Percentiles rank a stretch among this genome's conserved stretches.
phyloP scores from a whole-genome alignment of 176 grass and related monocot genomes.

The Tuctoria greenei region DNA sequence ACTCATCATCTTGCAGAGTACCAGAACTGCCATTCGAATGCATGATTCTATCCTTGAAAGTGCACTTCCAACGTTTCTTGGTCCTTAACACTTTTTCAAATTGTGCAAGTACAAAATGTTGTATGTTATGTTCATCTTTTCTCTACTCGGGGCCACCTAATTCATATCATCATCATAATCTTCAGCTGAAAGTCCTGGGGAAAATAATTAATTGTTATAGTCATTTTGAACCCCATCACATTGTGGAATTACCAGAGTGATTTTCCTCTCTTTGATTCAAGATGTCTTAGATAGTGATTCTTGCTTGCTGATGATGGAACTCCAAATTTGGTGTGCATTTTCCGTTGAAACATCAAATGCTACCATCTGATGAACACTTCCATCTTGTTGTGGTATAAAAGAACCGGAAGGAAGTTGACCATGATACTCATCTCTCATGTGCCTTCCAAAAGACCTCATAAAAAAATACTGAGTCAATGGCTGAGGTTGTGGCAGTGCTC shows the following conservation, averaged over 20 bases:
- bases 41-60: conserved; percentile 82
- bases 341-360: no score
- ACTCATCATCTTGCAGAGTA: conserved; percentile 92
- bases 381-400: no score
- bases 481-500: no score
- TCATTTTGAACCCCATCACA: conserved; percentile 69
- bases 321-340: conserved; percentile 35
- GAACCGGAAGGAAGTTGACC: no score
- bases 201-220: conserved; percentile 75
- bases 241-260: conserved; percentile 53
- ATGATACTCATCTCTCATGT: no score
- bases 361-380: no score
- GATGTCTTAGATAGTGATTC: conserved; percentile 27
- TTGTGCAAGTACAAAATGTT: conserved; percentile 71
- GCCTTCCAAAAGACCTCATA: no score
- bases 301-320: conserved; percentile 41
- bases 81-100: conserved; percentile 83
- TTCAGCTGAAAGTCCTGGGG: conserved; percentile 63
- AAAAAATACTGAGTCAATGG: no score
- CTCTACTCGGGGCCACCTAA: conserved; percentile 60
- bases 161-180: conserved; percentile 67
- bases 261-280: conserved; percentile 22
- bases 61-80: conserved; percentile 84
- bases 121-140: conserved; percentile 69
- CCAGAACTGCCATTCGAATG: conserved; percentile 68